Evolutionary conservation across 768 basidiomycete species (phyloP).

Genomic region (Russula foetens): DNA sequence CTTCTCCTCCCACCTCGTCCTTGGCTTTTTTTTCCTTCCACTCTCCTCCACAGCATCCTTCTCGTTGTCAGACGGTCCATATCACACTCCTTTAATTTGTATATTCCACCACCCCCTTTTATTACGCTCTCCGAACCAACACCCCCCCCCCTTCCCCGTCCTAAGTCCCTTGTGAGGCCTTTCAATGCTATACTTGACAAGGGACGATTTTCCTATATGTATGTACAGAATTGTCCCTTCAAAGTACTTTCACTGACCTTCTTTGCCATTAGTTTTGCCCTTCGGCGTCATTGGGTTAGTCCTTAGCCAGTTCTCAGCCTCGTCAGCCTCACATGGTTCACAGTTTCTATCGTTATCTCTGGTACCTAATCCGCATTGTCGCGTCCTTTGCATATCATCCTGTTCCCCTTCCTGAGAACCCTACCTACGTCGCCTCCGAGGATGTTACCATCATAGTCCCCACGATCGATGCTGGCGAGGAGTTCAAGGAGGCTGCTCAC

Average conservation of each 20-base stretch:
- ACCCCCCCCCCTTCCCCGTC: not conserved
- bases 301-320: not conserved
- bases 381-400: slow-evolving; percentile 79
- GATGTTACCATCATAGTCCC: slow-evolving; percentile 97
- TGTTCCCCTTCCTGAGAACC: slow-evolving; percentile 84
- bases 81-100: slow-evolving; percentile 19
- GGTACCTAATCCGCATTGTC: slow-evolving; percentile 79
- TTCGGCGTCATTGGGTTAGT: slow-evolving; percentile 80
- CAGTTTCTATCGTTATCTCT: slow-evolving; percentile 90
- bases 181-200: slow-evolving; percentile 79
- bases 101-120: slow-evolving; percentile 15
- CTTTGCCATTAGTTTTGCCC: slow-evolving; percentile 60
- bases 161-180: not conserved
- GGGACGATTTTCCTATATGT: slow-evolving; percentile 89
- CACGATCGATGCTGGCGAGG: slow-evolving; percentile 92
- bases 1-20: not conserved
- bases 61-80: slow-evolving; percentile 15
- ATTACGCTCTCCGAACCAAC: slow-evolving; percentile 14
- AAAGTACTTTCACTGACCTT: not conserved
- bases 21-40: not conserved
- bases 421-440: slow-evolving; percentile 82
- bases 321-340: not conserved
- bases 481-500: slow-evolving; percentile 89
- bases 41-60: not conserved
- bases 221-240: slow-evolving; percentile 30